Conservation (phyloP, 441 rosid genomes). For the Erodium trifolium region DNA sequence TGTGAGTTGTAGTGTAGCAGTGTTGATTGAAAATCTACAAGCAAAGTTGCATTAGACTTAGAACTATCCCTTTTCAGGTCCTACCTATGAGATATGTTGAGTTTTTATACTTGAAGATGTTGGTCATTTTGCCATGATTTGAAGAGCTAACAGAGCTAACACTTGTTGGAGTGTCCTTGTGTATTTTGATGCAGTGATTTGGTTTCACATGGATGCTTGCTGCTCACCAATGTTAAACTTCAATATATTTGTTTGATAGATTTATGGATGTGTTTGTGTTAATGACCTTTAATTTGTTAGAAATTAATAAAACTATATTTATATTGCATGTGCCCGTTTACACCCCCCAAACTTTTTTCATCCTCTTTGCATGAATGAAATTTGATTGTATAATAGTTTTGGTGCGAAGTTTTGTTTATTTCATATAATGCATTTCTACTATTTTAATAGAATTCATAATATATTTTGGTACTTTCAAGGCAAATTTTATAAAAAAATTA, state of each 20-base stretch:
- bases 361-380: not conserved
- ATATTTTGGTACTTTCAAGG: too few species aligned
- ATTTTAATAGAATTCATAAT: too few species aligned
- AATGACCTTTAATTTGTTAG: not conserved
- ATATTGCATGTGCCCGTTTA: too few species aligned
- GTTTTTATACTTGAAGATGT: not conserved
- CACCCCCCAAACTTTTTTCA: not conserved
- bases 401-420: too few species aligned
- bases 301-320: too few species aligned
- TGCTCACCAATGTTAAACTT: not conserved
- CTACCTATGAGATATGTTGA: not conserved
- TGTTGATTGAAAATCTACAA: not conserved
- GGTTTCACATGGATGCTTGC: not conserved
- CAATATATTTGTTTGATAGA: not conserved
- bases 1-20: too few species aligned
- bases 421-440: too few species aligned
- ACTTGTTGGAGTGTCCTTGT: slow-evolving; percentile 9
- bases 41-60: too few species aligned
- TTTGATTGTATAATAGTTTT: not conserved
- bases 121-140: not conserved
- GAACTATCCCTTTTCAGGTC: not conserved
- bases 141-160: slow-evolving; percentile 6
- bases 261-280: not conserved
- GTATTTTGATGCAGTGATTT: not conserved
- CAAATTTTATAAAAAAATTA: too few species aligned